A percentile compares a stretch with the other conserved stretches of the same genome.
phyloP scores from a whole-genome alignment of 1,284 basidiomycete species.

The Irpex lacteus region DNA sequence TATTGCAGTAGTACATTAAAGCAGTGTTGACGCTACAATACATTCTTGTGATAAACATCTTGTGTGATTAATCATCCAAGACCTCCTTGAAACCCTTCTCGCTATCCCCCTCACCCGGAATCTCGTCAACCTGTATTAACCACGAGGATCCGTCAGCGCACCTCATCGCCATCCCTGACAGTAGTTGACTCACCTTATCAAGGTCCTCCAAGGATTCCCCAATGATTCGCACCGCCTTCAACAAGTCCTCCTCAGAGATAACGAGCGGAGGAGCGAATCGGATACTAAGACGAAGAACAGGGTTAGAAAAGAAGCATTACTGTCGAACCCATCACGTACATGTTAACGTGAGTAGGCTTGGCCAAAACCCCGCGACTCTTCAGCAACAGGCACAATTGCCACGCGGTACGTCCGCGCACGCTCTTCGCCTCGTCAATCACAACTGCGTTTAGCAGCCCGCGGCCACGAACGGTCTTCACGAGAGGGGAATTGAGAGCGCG shows the following conservation, averaged over 20 bases:
- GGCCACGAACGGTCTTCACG: constrained; percentile 75
- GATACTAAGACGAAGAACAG: constrained; percentile 51
- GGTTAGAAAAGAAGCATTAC: background rate
- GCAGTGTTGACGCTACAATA: background rate
- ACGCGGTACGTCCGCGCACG: constrained; percentile 78
- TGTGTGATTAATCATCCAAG: constrained; percentile 24
- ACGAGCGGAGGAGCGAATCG: constrained; percentile 96
- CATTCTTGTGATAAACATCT: too few species aligned
- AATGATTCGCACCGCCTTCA: constrained; percentile 76
- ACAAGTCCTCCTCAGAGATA: constrained; percentile 83
- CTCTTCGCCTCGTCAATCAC: constrained; percentile 88
- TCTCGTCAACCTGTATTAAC: constrained; percentile 54
- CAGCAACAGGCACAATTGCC: constrained; percentile 93
- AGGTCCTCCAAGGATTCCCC: constrained; percentile 77
- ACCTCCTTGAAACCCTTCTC: constrained; percentile 53
- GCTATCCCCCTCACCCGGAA: constrained; percentile 66
- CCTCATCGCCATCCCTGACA: background rate
- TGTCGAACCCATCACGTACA: constrained; percentile 49
- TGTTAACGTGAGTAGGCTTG: constrained; percentile 96
- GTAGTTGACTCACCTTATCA: constrained; percentile 58
- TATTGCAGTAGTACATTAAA: background rate
- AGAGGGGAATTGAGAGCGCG: constrained; percentile 67
- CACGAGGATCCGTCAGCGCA: background rate
- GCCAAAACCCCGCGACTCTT: constrained; percentile 90
- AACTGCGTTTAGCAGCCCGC: constrained; percentile 90